Evolutionary conservation across 73 alveolate genomes (phyloP).

Genomic region (Paramecium pentaurelia): DNA sequence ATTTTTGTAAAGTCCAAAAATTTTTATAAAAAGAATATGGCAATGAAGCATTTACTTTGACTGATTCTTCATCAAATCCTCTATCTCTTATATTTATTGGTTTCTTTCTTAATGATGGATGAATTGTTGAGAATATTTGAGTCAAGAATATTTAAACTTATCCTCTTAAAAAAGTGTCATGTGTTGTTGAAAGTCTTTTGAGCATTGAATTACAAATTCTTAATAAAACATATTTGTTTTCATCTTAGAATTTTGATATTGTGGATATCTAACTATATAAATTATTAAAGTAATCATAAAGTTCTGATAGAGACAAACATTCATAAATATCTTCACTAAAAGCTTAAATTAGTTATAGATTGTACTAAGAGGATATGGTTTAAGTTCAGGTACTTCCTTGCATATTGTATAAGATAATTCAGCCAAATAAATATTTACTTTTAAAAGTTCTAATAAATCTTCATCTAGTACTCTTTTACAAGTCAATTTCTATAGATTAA

Average conservation of each 20-base stretch:
- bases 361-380: not conserved
- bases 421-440: not conserved
- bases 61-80: constrained; percentile 4
- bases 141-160: constrained; percentile 8
- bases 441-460: not conserved
- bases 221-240: not conserved
- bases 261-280: not conserved
- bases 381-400: not conserved
- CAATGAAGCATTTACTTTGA: not conserved
- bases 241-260: not conserved
- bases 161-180: constrained; percentile 46
- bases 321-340: constrained; percentile 43
- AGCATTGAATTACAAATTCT: constrained; percentile 23
- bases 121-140: constrained; percentile 14
- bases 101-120: not conserved
- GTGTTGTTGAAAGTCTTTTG: constrained; percentile 32
- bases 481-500: not conserved
- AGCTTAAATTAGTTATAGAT: not conserved
- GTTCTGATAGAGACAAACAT: not conserved
- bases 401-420: not conserved
- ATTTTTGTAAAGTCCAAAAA: constrained; percentile 30
- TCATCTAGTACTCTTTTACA: not conserved
- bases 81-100: not conserved
- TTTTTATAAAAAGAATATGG: not conserved
- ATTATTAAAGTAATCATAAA: not conserved